Evolutionary conservation across 345 rosid species (phyloP).

Genomic region (Melaleuca alternifolia): DNA sequence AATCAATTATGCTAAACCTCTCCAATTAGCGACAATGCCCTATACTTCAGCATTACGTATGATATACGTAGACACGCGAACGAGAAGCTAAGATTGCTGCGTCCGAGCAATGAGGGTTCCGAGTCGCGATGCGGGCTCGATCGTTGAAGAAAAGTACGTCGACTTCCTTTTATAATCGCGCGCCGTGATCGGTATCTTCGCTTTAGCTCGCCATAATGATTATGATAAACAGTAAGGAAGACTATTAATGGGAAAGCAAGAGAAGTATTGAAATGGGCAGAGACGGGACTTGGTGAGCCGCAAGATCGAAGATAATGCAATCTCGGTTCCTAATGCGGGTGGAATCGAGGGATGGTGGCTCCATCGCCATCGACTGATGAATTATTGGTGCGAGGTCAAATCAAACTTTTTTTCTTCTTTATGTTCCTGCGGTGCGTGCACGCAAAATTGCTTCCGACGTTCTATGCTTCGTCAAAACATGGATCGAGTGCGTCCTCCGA

Average conservation of each 20-base stretch:
- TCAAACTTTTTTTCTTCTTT: not conserved
- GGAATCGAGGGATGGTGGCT: not conserved
- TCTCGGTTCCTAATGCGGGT: not conserved
- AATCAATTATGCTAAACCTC: not conserved
- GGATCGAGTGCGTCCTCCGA: not conserved
- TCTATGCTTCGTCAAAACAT: not conserved
- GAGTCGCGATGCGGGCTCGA: not conserved
- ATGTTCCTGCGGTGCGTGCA: not conserved
- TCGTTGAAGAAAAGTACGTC: not conserved
- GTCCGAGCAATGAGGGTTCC: fast-evolving
- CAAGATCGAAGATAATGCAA: not conserved
- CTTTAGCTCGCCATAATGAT: not conserved
- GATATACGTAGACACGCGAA: not conserved
- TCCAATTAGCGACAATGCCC: not conserved
- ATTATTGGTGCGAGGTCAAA: not conserved
- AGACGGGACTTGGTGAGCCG: not conserved
- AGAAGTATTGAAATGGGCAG: not conserved
- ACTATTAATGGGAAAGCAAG: not conserved
- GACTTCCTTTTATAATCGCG: not conserved
- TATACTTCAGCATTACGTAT: not conserved
- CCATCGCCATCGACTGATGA: not conserved
- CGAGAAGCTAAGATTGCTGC: not conserved
- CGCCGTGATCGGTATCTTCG: not conserved
- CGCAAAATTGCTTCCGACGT: not conserved
- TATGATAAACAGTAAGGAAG: not conserved